Evolutionary conservation across 2,329 filamentous ascomycete species (phyloP).

Genomic region (Colletotrichum nymphaeae): DNA sequence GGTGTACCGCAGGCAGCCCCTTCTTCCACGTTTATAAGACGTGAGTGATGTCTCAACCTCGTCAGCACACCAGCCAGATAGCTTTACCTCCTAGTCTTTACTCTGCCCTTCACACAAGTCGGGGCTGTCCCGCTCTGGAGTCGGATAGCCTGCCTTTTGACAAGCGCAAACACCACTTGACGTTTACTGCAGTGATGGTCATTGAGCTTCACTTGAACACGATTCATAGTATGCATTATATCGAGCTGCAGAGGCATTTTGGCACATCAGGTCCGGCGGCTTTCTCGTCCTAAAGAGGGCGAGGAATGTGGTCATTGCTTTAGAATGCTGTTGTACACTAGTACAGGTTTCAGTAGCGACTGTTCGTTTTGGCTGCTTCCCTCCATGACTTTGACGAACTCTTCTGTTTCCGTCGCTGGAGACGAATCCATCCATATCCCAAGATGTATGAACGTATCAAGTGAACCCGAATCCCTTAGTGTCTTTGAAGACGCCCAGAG

Average conservation of each 20-base stretch:
- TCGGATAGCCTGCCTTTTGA: not conserved
- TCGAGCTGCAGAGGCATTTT: not conserved
- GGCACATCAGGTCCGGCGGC: slow-evolving; percentile 32
- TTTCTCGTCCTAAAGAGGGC: slow-evolving; percentile 22
- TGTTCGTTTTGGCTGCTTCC: not conserved
- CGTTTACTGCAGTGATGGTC: not conserved
- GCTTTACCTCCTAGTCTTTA: not conserved
- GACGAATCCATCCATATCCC: not conserved
- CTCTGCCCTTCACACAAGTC: too few relatives aligned
- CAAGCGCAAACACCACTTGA: not conserved
- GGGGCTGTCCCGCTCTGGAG: not conserved
- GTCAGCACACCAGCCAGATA: not conserved
- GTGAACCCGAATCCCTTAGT: not conserved
- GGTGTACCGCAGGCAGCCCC: too few relatives aligned
- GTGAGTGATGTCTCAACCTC: not conserved
- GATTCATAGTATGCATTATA: not conserved
- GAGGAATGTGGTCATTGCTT: slow-evolving; percentile 17
- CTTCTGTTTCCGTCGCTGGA: not conserved
- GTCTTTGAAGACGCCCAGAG: not conserved
- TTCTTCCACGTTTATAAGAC: too few relatives aligned
- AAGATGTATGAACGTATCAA: not conserved
- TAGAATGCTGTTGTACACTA: slow-evolving; percentile 18
- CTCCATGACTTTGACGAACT: too few relatives aligned
- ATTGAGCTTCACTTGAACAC: not conserved
- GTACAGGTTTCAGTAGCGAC: slow-evolving; percentile 26